Percentiles rank a stretch among this genome's conserved stretches.
Conservation (phyloP, 345 rosid species). For the Dimocarpus longan region DNA sequence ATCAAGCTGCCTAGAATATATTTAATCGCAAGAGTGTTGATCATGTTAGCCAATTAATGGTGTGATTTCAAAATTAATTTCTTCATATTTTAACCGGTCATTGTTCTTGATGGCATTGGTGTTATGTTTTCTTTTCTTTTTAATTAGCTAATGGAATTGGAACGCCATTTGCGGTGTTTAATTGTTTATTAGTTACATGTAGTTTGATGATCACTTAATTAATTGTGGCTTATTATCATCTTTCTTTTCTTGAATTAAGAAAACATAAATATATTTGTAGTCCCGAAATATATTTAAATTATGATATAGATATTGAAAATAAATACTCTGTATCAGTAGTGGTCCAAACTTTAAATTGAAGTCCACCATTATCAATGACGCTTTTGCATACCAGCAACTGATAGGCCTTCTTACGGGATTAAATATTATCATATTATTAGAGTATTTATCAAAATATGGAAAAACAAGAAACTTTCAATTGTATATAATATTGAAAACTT, state of each 20-base stretch:
- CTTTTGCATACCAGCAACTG: too few relatives aligned
- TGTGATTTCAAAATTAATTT: not conserved
- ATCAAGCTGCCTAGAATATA: constrained; percentile 14
- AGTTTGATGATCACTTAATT: not conserved
- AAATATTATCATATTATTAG: too few relatives aligned
- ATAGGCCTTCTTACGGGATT: too few relatives aligned
- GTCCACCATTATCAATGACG: not conserved
- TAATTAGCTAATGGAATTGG: not conserved
- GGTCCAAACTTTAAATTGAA: not conserved
- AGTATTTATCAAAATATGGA: too few relatives aligned
- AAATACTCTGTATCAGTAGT: not conserved
- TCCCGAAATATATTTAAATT: too few relatives aligned
- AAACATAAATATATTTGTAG: not conserved
- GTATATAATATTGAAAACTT: too few relatives aligned
- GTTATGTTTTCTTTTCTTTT: not conserved
- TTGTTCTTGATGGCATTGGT: not conserved
- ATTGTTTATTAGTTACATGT: not conserved
- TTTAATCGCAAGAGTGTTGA: not conserved
- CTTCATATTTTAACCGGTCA: not conserved
- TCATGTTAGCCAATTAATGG: not conserved
- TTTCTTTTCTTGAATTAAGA: not conserved
- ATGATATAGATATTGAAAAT: too few relatives aligned
- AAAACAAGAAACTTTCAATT: too few relatives aligned
- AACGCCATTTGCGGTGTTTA: not conserved
- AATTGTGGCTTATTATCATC: not conserved